Evolutionary conservation across 2,329 filamentous ascomycete genomes (phyloP).

Genomic region (Paraphoma sp.): DNA sequence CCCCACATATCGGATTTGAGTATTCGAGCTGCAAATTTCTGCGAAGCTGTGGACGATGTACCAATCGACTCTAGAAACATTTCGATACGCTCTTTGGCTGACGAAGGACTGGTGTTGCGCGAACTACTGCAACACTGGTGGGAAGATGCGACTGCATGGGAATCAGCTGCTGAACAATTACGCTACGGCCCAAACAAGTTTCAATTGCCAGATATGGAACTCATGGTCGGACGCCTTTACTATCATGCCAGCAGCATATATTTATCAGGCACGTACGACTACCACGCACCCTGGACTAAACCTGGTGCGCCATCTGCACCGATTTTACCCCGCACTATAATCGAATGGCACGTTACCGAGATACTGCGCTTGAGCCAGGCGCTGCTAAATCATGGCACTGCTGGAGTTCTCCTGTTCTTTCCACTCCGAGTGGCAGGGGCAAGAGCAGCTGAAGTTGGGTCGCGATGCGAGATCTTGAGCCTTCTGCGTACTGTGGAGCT

Average conservation of each 20-base stretch:
- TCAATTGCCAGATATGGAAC: slow-evolving; percentile 13
- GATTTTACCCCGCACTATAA: slow-evolving; percentile 11
- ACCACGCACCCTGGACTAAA: slow-evolving; percentile 24
- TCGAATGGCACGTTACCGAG: slow-evolving; percentile 22
- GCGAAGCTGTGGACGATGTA: slow-evolving; percentile 1
- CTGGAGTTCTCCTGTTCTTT: slow-evolving; percentile 33
- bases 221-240: slow-evolving; percentile 21
- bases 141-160: slow-evolving; percentile 14
- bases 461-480: slow-evolving; percentile 14
- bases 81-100: slow-evolving; percentile 13
- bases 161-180: background rate
- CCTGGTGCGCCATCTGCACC: slow-evolving; percentile 25
- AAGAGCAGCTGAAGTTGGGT: slow-evolving; percentile 11
- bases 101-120: slow-evolving; percentile 26
- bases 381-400: slow-evolving; percentile 21
- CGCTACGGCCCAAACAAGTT: background rate
- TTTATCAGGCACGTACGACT: slow-evolving; percentile 36
- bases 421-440: slow-evolving; percentile 37
- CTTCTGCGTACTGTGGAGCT: slow-evolving; percentile 13
- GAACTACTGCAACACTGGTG: slow-evolving; percentile 24
- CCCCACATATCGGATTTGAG: slow-evolving; percentile 28
- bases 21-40: slow-evolving; percentile 18
- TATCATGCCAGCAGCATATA: slow-evolving; percentile 38
- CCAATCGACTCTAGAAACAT: background rate
- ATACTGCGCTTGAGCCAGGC: slow-evolving; percentile 26